phyloP scores from a whole-genome alignment of 306 rosid species.

The Crotalaria pallida region DNA sequence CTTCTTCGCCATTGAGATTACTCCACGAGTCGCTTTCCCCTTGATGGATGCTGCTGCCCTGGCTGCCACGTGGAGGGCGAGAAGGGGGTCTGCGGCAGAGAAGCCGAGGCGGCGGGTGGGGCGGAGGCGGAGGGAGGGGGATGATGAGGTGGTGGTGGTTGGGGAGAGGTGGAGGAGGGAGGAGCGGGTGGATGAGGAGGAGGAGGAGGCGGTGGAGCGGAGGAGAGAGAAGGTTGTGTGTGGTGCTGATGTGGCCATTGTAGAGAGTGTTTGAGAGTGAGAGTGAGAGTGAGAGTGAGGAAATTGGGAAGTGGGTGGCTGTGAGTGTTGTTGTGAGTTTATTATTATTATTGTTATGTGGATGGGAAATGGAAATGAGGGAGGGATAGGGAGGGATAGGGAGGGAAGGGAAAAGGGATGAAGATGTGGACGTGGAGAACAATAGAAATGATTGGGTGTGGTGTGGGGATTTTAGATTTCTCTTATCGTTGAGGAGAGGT shows the following conservation, averaged over 20 bases:
- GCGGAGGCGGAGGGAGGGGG: conserved; percentile 50
- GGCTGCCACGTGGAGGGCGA: conserved; percentile 59
- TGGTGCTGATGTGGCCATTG: conserved; percentile 79
- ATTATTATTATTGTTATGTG: not conserved
- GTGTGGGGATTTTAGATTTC: conserved; percentile 34
- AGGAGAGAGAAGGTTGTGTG: conserved; percentile 66
- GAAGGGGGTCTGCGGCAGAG: conserved; percentile 67
- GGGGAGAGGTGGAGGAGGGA: conserved; percentile 49
- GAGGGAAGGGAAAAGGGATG: not conserved
- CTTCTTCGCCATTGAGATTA: conserved; percentile 82
- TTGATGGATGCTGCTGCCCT: conserved; percentile 36
- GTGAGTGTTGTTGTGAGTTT: not conserved
- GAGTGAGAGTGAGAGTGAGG: not conserved
- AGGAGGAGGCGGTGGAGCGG: conserved; percentile 40
- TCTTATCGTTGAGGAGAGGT: conserved; percentile 94
- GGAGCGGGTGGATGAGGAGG: conserved; percentile 40
- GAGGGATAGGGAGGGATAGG: too few relatives aligned
- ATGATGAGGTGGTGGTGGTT: conserved; percentile 26
- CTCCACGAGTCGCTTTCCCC: conserved; percentile 46
- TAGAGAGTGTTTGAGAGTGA: conserved; percentile 12
- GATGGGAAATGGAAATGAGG: not conserved
- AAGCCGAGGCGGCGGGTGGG: conserved; percentile 61
- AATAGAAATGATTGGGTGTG: conserved; percentile 51
- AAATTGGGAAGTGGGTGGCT: not conserved
- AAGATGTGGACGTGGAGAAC: conserved; percentile 56